A percentile compares a stretch with the other conserved stretches of the same genome.
These are phyloP conservation scores for Geotrichum bryndzae DNA, from an alignment of 1,139 yeast species.

Conservation along the genomic window DNA sequence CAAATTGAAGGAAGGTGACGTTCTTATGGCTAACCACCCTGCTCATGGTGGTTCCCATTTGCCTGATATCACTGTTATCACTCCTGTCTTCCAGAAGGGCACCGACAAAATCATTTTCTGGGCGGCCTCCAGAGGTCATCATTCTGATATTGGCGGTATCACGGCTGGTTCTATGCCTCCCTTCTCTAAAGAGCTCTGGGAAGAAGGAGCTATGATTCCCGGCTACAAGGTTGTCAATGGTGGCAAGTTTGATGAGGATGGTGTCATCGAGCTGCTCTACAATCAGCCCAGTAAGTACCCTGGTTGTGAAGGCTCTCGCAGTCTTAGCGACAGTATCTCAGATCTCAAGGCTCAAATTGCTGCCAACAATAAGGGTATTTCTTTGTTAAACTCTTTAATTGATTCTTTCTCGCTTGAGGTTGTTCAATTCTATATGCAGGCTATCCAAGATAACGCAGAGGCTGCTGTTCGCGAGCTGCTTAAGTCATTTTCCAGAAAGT, in stretches of 20 bases:
- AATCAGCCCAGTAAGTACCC: slow-evolving; percentile 49
- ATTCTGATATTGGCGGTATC: slow-evolving; percentile 63
- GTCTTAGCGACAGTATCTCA: slow-evolving; percentile 52
- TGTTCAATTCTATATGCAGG: slow-evolving; percentile 55
- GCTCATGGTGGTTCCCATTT: slow-evolving; percentile 76
- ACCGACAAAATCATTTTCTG: slow-evolving; percentile 46
- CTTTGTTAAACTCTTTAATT: slow-evolving; percentile 45
- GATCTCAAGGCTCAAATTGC: slow-evolving; percentile 65
- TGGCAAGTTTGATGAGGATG: slow-evolving; percentile 53
- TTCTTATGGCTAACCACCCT: slow-evolving; percentile 72
- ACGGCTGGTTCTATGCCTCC: slow-evolving; percentile 66
- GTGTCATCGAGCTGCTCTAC: slow-evolving; percentile 43
- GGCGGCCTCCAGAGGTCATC: slow-evolving; percentile 64
- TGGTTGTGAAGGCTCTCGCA: slow-evolving; percentile 58
- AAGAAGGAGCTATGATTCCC: slow-evolving; percentile 58
- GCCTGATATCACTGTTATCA: slow-evolving; percentile 74
- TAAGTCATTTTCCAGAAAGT: slow-evolving; percentile 34
- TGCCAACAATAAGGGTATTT: slow-evolving; percentile 59
- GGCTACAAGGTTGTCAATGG: slow-evolving; percentile 50
- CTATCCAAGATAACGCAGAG: slow-evolving; percentile 57
- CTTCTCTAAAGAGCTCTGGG: slow-evolving; percentile 52
- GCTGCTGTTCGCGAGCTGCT: slow-evolving; percentile 45
- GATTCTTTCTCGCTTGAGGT: slow-evolving; percentile 46
- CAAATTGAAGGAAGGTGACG: slow-evolving; percentile 60
- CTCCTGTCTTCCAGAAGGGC: slow-evolving; percentile 62